Evolutionary conservation across 257 asterid genomes (phyloP).

Genomic region (Solanum chmielewskii): DNA sequence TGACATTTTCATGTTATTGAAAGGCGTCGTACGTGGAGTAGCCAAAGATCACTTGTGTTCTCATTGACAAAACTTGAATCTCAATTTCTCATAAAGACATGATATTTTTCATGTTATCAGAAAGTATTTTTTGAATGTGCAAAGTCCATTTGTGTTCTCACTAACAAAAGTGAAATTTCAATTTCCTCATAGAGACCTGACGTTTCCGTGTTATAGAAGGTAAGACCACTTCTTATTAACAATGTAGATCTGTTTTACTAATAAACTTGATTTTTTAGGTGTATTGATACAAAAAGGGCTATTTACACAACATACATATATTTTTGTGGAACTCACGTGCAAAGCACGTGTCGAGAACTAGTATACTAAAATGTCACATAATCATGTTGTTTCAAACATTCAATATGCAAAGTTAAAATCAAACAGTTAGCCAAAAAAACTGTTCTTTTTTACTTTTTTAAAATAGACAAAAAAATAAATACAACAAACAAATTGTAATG

Average conservation of each 20-base stretch:
- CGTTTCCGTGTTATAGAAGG: not conserved
- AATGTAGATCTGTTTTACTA: not conserved
- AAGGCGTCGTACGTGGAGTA: not conserved
- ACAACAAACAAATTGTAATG: not conserved
- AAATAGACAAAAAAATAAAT: not conserved
- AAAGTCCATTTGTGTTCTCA: not conserved
- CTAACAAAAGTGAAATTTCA: not conserved
- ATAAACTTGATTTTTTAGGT: not conserved
- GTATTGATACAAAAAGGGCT: not conserved
- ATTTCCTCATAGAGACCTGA: not conserved
- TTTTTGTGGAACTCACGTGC: too few relatives aligned
- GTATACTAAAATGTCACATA: too few relatives aligned
- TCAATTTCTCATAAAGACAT: not conserved
- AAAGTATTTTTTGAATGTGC: not conserved
- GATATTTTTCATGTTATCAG: not conserved
- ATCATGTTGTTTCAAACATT: not conserved
- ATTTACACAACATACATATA: too few relatives aligned
- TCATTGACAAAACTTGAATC: not conserved
- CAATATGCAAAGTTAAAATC: too few relatives aligned
- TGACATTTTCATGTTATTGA: not conserved
- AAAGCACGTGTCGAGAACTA: too few relatives aligned
- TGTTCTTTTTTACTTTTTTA: too few relatives aligned
- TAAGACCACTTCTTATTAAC: not conserved
- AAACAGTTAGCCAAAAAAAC: not conserved
- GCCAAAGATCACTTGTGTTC: not conserved